Conservation (phyloP, 305 asterid species). For the Solanum hybrid region DNA sequence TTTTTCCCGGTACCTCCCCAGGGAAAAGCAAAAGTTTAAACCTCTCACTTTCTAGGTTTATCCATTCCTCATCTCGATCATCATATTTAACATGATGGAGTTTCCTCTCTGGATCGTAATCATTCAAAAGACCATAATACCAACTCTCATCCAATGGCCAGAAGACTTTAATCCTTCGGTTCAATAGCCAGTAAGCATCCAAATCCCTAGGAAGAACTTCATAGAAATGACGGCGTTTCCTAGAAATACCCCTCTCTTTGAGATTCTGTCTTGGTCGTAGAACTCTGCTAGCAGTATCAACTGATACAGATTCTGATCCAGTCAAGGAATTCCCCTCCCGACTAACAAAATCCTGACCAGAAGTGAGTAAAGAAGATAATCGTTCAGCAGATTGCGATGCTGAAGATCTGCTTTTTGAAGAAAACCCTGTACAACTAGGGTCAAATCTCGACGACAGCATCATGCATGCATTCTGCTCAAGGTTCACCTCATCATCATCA, state of each 20-base stretch:
- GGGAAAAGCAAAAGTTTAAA: constrained; percentile 90
- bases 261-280: constrained; percentile 70
- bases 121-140: constrained; percentile 80
- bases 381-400: constrained; percentile 38
- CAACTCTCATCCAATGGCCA: constrained; percentile 98
- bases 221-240: constrained; percentile 97
- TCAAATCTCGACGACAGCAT: constrained; percentile 98
- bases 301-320: constrained; percentile 37
- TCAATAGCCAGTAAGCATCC: constrained; percentile 70
- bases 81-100: constrained; percentile 86
- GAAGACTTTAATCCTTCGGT: constrained; percentile 73
- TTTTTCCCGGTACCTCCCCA: constrained; percentile 66
- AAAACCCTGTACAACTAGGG: constrained; percentile 88
- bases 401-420: constrained; percentile 43
- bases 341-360: constrained; percentile 33
- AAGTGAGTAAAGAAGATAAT: constrained; percentile 35
- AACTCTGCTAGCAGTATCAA: constrained; percentile 50
- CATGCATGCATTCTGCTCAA: constrained; percentile 98
- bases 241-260: constrained; percentile 40
- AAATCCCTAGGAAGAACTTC: constrained; percentile 53
- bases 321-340: constrained; percentile 35
- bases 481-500: constrained; percentile 94
- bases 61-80: constrained; percentile 96
- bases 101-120: constrained; percentile 65
- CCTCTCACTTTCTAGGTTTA: constrained; percentile 75